These are phyloP conservation scores for Thermomyces lanuginosus DNA, from an alignment of 2,329 filamentous ascomycete species.

Conservation along the genomic window DNA sequence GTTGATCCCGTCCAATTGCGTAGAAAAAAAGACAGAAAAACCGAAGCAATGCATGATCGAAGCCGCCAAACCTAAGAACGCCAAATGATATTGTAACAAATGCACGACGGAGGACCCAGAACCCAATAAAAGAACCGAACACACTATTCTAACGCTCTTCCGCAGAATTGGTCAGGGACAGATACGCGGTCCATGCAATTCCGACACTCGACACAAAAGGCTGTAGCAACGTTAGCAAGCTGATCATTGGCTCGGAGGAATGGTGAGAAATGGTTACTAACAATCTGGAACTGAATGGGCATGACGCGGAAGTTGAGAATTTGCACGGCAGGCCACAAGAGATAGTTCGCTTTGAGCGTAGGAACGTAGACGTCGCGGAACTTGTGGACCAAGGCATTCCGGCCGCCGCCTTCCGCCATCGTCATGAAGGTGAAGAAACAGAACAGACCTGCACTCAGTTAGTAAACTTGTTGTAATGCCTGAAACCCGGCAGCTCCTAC, in stretches of 20 bases:
- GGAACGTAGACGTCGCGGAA: conserved; percentile 87
- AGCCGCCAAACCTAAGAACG: neutral
- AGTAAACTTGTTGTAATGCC: neutral
- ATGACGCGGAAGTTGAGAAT: conserved; percentile 92
- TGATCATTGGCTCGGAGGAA: neutral
- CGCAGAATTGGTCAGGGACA: conserved; percentile 77
- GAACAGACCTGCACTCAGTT: conserved; percentile 43
- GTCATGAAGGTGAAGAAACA: conserved; percentile 96
- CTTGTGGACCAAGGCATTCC: conserved; percentile 63
- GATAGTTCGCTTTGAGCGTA: conserved; percentile 85
- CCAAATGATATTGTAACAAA: too few relatives aligned
- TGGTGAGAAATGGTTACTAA: conserved; percentile 35
- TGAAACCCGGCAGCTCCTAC: conserved; percentile 29
- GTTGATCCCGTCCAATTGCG: too few relatives aligned
- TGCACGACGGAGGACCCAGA: conserved; percentile 17
- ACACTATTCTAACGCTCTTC: conserved; percentile 53
- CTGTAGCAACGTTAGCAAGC: conserved; percentile 30
- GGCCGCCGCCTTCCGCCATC: conserved; percentile 76
- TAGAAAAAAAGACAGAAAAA: too few relatives aligned
- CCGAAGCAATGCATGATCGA: too few relatives aligned
- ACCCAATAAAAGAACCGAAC: conserved; percentile 1
- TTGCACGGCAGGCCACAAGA: conserved; percentile 91
- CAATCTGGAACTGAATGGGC: conserved; percentile 90
- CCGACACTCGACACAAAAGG: conserved; percentile 90
- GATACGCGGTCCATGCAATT: conserved; percentile 95